These are phyloP conservation scores for Aureobasidium sp. DNA, from an alignment of 2,329 filamentous ascomycete genomes.

Conservation along the genomic window DNA sequence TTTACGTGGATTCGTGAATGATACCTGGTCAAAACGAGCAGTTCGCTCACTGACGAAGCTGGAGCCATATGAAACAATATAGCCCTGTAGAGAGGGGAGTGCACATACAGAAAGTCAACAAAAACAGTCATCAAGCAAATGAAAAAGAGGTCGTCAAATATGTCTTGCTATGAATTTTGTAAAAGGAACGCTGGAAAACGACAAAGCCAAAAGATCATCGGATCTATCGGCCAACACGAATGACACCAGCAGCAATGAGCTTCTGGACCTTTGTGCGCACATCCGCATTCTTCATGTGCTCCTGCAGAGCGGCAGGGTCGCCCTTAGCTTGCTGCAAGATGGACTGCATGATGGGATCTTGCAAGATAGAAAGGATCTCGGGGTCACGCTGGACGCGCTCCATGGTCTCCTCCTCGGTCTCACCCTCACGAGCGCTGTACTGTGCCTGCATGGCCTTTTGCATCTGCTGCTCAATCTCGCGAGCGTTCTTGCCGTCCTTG, in stretches of 20 bases:
- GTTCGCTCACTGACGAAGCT: too few species aligned
- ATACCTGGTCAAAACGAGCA: too few species aligned
- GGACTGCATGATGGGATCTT: conserved; percentile 93
- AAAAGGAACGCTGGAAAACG: conserved; percentile 4
- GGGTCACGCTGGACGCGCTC: conserved; percentile 85
- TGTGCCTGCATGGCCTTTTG: conserved; percentile 88
- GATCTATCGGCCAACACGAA: conserved; percentile 37
- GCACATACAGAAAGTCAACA: too few species aligned
- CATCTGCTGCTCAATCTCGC: conserved; percentile 90
- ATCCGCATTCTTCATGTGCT: conserved; percentile 91
- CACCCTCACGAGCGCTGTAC: conserved; percentile 83
- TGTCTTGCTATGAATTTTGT: conserved; percentile 12
- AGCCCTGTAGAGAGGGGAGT: too few species aligned
- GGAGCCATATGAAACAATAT: too few species aligned
- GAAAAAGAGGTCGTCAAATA: too few species aligned
- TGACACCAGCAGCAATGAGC: conserved; percentile 85
- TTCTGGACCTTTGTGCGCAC: conserved; percentile 90
- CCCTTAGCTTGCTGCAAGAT: conserved; percentile 95
- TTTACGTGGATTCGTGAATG: too few species aligned
- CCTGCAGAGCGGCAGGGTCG: conserved; percentile 83
- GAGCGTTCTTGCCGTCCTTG: conserved; percentile 67
- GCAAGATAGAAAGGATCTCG: conserved; percentile 41
- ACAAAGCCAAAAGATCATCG: not conserved
- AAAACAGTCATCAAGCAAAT: conserved; percentile 11
- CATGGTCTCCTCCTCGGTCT: conserved; percentile 85